Percentiles rank a stretch among this genome's conserved stretches.
phyloP scores from a whole-genome alignment of 768 basidiomycete genomes.

The Rhodotorula diobovata region DNA sequence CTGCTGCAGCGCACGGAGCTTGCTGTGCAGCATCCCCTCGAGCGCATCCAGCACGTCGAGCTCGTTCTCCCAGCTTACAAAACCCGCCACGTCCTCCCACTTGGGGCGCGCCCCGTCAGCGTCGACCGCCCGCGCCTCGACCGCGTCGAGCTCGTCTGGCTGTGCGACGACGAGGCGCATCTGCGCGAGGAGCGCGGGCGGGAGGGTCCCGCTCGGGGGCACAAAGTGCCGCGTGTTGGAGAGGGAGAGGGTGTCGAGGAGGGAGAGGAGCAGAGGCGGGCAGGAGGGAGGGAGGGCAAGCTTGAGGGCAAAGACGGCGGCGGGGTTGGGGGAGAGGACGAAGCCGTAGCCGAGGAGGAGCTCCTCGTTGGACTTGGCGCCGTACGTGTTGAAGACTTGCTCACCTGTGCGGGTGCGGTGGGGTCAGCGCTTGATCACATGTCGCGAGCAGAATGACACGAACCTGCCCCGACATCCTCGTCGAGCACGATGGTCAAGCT shows the following conservation, averaged over 20 bases:
- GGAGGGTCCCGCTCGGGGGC: conserved; percentile 42
- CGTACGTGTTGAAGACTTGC: conserved; percentile 54
- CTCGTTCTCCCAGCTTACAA: conserved; percentile 56
- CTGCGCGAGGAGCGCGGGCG: conserved; percentile 44
- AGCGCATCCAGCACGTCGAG: conserved; percentile 65
- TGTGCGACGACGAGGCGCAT: conserved; percentile 46
- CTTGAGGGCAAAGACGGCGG: conserved; percentile 64
- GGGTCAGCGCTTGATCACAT: neutral
- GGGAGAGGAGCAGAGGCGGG: conserved; percentile 16
- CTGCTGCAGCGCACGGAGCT: conserved; percentile 35
- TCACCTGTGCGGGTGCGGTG: neutral
- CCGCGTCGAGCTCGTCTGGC: conserved; percentile 4
- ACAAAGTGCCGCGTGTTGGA: conserved; percentile 57
- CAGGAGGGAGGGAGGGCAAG: conserved; percentile 25
- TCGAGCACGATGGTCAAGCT: conserved; percentile 34
- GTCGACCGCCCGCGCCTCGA: conserved; percentile 32
- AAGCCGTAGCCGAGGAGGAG: conserved; percentile 91
- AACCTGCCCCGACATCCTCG: conserved; percentile 8
- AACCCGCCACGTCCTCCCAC: conserved; percentile 40
- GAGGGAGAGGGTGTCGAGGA: conserved; percentile 48
- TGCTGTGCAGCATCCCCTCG: conserved; percentile 58
- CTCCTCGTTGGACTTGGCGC: conserved; percentile 82
- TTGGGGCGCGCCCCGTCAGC: conserved; percentile 43
- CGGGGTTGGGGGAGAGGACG: conserved; percentile 68
- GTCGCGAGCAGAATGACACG: neutral